These are phyloP conservation scores for Entomortierella parvispora DNA, from an alignment of 192 early-diverging fungal genomes.

Conservation along the genomic window DNA sequence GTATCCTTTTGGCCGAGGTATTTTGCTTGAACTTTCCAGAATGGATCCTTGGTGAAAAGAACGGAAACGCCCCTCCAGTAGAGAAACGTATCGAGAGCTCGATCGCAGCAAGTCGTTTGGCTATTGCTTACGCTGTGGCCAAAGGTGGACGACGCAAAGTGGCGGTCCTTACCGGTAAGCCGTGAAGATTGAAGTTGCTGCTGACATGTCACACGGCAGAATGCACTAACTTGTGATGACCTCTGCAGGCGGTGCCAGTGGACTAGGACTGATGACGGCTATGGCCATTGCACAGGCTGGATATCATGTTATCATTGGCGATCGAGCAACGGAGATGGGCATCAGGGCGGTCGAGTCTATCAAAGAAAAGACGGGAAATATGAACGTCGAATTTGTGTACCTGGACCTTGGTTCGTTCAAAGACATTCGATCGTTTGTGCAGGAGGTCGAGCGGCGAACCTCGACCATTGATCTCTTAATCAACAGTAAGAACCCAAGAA, in stretches of 20 bases:
- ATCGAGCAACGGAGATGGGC: conserved; percentile 38
- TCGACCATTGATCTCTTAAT: conserved; percentile 27
- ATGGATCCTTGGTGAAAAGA: conserved; percentile 35
- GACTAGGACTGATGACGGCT: conserved; percentile 32
- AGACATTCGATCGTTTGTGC: conserved; percentile 18
- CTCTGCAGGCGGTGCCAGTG: conserved; percentile 30
- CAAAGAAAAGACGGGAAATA: conserved; percentile 38
- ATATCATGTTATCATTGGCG: conserved; percentile 49
- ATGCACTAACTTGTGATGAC: too few species aligned
- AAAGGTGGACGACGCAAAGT: conserved; percentile 35
- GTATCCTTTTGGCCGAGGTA: conserved; percentile 27
- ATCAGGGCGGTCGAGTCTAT: conserved; percentile 40
- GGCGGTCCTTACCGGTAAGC: conserved; percentile 38
- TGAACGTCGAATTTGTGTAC: conserved; percentile 41
- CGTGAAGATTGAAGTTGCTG: too few species aligned
- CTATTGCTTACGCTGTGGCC: conserved; percentile 11
- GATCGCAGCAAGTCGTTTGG: conserved; percentile 20
- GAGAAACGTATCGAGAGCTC: conserved; percentile 32
- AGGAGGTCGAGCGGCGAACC: conserved; percentile 9
- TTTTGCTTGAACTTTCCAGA: conserved; percentile 34
- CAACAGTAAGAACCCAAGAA: conserved; percentile 24
- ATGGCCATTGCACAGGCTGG: conserved; percentile 41
- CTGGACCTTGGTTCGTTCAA: conserved; percentile 44
- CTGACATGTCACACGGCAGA: too few species aligned
- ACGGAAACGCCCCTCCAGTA: not conserved